Evolutionary conservation across 768 basidiomycete species (phyloP), one percentile per base, ranked within the genome.

Genomic region (Filobasidium wieringae): DNA sequence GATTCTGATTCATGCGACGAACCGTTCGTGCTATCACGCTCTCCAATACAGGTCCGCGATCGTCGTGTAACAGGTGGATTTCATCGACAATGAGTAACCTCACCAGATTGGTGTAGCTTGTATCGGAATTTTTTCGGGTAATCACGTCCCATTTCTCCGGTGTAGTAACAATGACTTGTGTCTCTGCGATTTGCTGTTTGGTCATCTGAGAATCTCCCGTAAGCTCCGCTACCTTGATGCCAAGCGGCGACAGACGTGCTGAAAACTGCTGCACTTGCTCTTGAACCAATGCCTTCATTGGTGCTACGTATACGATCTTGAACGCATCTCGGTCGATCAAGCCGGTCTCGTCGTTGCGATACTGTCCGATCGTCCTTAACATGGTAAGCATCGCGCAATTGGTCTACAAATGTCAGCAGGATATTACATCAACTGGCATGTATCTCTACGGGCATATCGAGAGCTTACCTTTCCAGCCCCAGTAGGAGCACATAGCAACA

Each of bases 141-240:
- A 99, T 93, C 68, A 99, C 95, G 65, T 99, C 93, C 89, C 90
- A 99, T 73, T 99, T 97, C 76, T 99, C 95, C 0, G 93, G 95
- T 0, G 95, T 97, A 0, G 92, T 95, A 62, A 97, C 91, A 73
- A 97, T 96, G 68, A 99, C 88, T 70, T 97, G 92, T 0, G 93
- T 95, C 68, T 92, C 91, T 8, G 90, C 76, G 54, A 97, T 96
- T 73, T 97, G 93, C 61, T 88, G 84, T 72, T 97, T 99, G 54
- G 92, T 99, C 81, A 97, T 87, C 78, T 96, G 92, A 27, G 88
- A 82, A 72, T 99, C 95, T 26, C 95, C 95, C 0, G 95, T 99
- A 55, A 99, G 80, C 73, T 99, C 95, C 29, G 88, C 88, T 47
- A 99, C 87, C 59, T 82, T 85, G 75, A 99, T 79, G 40, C 85